Conservation (phyloP, 2,329 filamentous ascomycete genomes). For the Calonectria hongkongensis region DNA sequence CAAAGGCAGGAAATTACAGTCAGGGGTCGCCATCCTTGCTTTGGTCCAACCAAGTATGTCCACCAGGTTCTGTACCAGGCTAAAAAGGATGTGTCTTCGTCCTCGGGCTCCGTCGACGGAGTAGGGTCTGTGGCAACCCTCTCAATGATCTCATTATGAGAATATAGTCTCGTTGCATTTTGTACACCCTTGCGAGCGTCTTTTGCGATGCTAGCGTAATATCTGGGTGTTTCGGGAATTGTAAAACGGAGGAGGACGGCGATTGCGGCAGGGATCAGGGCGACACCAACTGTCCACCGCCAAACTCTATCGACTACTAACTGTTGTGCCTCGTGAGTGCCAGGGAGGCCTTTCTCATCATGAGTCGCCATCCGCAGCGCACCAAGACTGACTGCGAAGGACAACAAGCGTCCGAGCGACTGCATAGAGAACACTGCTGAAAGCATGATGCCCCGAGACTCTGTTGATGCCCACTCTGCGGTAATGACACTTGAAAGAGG, state of each 20-base stretch:
- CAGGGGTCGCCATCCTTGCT: slow-evolving; percentile 32
- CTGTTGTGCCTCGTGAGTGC: background rate
- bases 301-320: slow-evolving; percentile 15
- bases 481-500: slow-evolving; percentile 19
- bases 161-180: slow-evolving; percentile 19
- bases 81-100: background rate
- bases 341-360: background rate
- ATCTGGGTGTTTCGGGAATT: slow-evolving; percentile 13
- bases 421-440: slow-evolving; percentile 29
- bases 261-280: slow-evolving; percentile 14
- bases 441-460: slow-evolving; percentile 29
- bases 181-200: slow-evolving; percentile 16
- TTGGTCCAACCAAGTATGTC: slow-evolving; percentile 32
- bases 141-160: slow-evolving; percentile 1
- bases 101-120: background rate
- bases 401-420: slow-evolving; percentile 6
- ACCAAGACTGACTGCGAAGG: slow-evolving; percentile 6
- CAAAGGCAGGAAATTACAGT: slow-evolving; percentile 37
- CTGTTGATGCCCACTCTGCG: slow-evolving; percentile 32
- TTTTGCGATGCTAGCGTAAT: slow-evolving; percentile 10
- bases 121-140: background rate
- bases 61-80: slow-evolving; percentile 15
- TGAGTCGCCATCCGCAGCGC: background rate
- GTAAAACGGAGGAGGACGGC: slow-evolving; percentile 13
- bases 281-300: slow-evolving; percentile 18